Conservation (phyloP, 257 asterid species). For the Prunella vulgaris region DNA sequence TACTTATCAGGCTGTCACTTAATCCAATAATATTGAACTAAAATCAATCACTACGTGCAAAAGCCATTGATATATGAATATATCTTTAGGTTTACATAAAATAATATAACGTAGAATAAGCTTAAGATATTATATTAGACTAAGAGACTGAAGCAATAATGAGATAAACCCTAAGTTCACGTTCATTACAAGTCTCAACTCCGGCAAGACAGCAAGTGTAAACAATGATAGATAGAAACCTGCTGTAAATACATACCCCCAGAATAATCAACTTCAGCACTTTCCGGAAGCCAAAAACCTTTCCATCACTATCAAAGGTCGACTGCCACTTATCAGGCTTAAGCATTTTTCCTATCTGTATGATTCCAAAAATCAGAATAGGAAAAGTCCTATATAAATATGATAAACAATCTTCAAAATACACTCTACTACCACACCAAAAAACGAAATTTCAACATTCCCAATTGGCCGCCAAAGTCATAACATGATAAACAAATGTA, state of each 20-base stretch:
- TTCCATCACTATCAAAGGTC: slow-evolving; percentile 81
- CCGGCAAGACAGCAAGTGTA: slow-evolving; percentile 7
- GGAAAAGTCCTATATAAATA: slow-evolving; percentile 8
- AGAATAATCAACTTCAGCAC: slow-evolving; percentile 80
- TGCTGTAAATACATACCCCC: slow-evolving; percentile 55
- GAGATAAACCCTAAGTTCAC: not conserved
- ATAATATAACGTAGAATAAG: not conserved
- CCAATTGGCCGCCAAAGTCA: slow-evolving; percentile 8
- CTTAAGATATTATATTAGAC: slow-evolving; percentile 6
- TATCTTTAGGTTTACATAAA: not conserved
- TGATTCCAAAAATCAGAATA: slow-evolving; percentile 18
- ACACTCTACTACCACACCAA: not conserved
- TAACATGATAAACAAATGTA: slow-evolving; percentile 8
- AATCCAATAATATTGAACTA: not conserved
- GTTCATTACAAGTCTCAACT: not conserved
- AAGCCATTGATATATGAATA: not conserved
- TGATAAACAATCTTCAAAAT: slow-evolving; percentile 5
- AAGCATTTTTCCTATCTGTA: slow-evolving; percentile 88
- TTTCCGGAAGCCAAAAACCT: slow-evolving; percentile 73
- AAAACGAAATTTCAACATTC: slow-evolving; percentile 2
- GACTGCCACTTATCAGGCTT: slow-evolving; percentile 98
- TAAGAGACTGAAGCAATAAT: slow-evolving; percentile 2
- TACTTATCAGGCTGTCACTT: not conserved
- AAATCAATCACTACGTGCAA: not conserved
- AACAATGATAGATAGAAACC: slow-evolving; percentile 9